Conservation (phyloP, 2,329 filamentous ascomycete genomes). For the Berkeleyomyces rouxiae region DNA sequence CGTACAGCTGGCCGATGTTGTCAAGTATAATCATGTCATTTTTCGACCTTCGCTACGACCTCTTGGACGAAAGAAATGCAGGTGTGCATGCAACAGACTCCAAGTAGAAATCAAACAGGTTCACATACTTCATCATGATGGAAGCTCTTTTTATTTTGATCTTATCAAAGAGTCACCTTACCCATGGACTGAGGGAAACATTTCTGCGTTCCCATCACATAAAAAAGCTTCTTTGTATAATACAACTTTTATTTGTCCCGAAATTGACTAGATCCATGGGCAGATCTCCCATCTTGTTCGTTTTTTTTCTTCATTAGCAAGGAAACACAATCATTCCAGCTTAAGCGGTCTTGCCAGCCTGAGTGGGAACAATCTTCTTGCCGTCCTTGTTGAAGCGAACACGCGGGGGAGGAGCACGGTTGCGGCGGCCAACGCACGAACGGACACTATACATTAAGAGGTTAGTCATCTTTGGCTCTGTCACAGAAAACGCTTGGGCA, state of each 20-base stretch:
- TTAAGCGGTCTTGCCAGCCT: conserved; percentile 46
- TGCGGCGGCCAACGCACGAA: conserved; percentile 89
- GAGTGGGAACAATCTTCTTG: conserved; percentile 95
- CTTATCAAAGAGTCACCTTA: conserved; percentile 5
- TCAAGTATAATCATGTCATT: no score
- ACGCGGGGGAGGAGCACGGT: conserved; percentile 93
- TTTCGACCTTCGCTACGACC: no score
- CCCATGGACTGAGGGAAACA: conserved; percentile 9
- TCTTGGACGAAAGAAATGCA: no score
- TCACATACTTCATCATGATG: no score
- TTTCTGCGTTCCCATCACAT: conserved; percentile 8
- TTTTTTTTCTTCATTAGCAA: background rate
- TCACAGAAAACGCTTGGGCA: background rate
- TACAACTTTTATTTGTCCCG: conserved; percentile 10
- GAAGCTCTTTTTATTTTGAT: background rate
- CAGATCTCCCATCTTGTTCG: background rate
- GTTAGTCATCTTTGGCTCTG: conserved; percentile 25
- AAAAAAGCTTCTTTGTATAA: background rate
- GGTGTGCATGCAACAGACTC: no score
- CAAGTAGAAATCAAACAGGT: no score
- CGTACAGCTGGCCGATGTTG: no score
- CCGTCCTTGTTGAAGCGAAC: conserved; percentile 99
- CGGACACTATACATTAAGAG: conserved; percentile 56
- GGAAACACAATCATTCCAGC: background rate
- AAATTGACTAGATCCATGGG: conserved; percentile 10